These are phyloP conservation scores for Truncatella angustata DNA, from an alignment of 2,329 filamentous ascomycete species.

Conservation along the genomic window DNA sequence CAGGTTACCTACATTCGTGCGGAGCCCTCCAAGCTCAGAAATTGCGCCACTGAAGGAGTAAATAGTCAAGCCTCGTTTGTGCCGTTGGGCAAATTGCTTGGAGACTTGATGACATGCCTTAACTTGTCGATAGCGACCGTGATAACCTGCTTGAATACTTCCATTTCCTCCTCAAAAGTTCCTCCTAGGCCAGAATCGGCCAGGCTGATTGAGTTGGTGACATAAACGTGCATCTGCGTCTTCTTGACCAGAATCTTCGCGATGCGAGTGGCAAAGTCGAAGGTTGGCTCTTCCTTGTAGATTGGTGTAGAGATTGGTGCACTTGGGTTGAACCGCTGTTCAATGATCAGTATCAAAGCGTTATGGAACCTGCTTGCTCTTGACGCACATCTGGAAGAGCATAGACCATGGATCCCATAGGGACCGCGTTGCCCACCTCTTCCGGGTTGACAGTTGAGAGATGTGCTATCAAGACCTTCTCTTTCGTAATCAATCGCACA, in stretches of 20 bases:
- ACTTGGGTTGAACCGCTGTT: conserved; percentile 48
- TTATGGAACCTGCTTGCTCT: neutral
- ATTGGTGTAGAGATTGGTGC: conserved; percentile 76
- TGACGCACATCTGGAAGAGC: conserved; percentile 79
- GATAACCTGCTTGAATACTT: conserved; percentile 74
- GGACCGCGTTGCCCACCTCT: conserved; percentile 46
- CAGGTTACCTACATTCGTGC: no score
- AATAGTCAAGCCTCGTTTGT: conserved; percentile 5
- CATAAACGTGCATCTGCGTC: conserved; percentile 75
- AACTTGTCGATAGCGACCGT: conserved; percentile 63
- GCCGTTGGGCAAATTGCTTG: conserved; percentile 16
- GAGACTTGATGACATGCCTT: conserved; percentile 29
- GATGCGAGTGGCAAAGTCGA: conserved; percentile 84
- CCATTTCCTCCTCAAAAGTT: conserved; percentile 90
- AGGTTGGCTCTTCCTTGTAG: conserved; percentile 69
- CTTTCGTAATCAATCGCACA: conserved; percentile 55
- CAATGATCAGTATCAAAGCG: neutral
- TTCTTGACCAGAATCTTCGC: conserved; percentile 80
- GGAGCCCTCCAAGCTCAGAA: no score
- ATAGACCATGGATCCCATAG: conserved; percentile 89
- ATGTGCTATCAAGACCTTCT: conserved; percentile 59
- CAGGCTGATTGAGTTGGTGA: conserved; percentile 84
- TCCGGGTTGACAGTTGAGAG: conserved; percentile 57
- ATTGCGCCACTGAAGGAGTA: no score
- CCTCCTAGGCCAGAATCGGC: conserved; percentile 71